Percentiles rank a stretch among this genome's conserved stretches.
These are phyloP conservation scores for Metschnikowia cerradonensis DNA, from an alignment of 805 yeast species.

Conservation along the genomic window DNA sequence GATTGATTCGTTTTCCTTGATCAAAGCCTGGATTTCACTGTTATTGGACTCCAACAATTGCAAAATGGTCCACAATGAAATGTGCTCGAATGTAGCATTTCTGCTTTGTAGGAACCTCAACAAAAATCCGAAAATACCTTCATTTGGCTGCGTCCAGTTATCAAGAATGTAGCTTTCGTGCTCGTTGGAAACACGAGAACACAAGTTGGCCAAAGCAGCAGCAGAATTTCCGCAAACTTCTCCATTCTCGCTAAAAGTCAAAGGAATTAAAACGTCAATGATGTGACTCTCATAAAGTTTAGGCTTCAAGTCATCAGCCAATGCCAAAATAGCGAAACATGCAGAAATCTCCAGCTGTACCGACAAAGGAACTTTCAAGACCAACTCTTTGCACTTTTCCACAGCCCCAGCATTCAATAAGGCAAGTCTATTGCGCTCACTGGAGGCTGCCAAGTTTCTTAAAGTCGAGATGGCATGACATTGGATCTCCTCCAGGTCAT, in stretches of 20 bases:
- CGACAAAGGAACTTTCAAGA: slow-evolving; percentile 77
- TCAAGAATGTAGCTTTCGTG: slow-evolving; percentile 69
- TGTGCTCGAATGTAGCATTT: slow-evolving; percentile 94
- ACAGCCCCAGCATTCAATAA: slow-evolving; percentile 95
- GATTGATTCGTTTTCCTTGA: slow-evolving; percentile 52
- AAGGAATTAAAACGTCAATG: slow-evolving; percentile 83
- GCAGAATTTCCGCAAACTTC: slow-evolving; percentile 99
- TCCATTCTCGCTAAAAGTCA: slow-evolving; percentile 80
- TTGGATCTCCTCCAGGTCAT: slow-evolving; percentile 92
- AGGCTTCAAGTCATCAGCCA: slow-evolving; percentile 90
- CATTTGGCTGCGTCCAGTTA: slow-evolving; percentile 74
- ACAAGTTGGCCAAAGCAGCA: slow-evolving; percentile 93
- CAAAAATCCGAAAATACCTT: slow-evolving; percentile 83
- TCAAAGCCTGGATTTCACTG: slow-evolving; percentile 50
- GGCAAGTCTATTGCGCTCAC: slow-evolving; percentile 88
- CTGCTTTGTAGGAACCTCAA: slow-evolving; percentile 74
- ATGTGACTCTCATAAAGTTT: slow-evolving; percentile 80
- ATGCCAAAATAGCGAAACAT: slow-evolving; percentile 92
- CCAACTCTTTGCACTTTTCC: slow-evolving; percentile 83
- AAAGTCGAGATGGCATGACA: slow-evolving; percentile 97
- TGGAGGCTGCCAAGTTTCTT: slow-evolving; percentile 92
- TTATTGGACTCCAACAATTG: slow-evolving; percentile 89
- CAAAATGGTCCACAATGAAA: slow-evolving; percentile 93
- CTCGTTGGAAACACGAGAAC: slow-evolving; percentile 78
- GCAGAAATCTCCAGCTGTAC: slow-evolving; percentile 97